phyloP scores from a whole-genome alignment of 2,329 filamentous ascomycete genomes.

The Neofusicoccum umdonicola region DNA sequence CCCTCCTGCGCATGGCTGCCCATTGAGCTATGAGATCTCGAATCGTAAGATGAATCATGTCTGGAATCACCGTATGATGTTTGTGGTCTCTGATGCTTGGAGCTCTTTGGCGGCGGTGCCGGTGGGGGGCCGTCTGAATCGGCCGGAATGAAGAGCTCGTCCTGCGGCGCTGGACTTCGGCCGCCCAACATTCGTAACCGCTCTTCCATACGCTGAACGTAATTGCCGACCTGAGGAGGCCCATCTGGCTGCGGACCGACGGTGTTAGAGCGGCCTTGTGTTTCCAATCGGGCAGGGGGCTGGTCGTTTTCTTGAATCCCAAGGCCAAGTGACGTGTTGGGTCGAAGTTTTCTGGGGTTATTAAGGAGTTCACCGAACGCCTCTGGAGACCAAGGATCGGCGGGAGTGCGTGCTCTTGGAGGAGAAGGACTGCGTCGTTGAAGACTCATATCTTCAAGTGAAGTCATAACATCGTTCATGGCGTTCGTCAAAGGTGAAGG shows the following conservation, averaged over 20 bases:
- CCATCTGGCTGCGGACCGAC: conserved; percentile 48
- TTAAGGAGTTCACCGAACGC: conserved; percentile 64
- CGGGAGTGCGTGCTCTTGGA: conserved; percentile 56
- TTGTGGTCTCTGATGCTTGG: conserved; percentile 38
- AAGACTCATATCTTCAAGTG: conserved; percentile 79
- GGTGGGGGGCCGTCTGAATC: conserved; percentile 48
- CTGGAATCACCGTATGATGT: neutral
- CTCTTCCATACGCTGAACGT: conserved; percentile 89
- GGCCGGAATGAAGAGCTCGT: conserved; percentile 52
- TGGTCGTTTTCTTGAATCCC: conserved; percentile 56
- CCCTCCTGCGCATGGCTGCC: conserved; percentile 27
- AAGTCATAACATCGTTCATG: conserved; percentile 98
- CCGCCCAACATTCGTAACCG: conserved; percentile 69
- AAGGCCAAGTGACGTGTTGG: conserved; percentile 74
- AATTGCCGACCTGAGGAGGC: conserved; percentile 74
- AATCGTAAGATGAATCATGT: neutral
- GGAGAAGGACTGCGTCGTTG: conserved; percentile 48
- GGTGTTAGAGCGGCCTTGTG: conserved; percentile 7
- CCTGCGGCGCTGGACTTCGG: conserved; percentile 31
- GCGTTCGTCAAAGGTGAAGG: conserved; percentile 90
- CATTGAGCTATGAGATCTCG: conserved; percentile 5
- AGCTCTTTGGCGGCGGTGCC: conserved; percentile 61
- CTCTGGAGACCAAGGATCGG: conserved; percentile 87
- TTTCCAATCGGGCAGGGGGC: neutral
- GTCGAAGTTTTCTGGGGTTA: conserved; percentile 38